Conservation (phyloP, 2,329 filamentous ascomycete genomes). For the Aspergillus sp. region DNA sequence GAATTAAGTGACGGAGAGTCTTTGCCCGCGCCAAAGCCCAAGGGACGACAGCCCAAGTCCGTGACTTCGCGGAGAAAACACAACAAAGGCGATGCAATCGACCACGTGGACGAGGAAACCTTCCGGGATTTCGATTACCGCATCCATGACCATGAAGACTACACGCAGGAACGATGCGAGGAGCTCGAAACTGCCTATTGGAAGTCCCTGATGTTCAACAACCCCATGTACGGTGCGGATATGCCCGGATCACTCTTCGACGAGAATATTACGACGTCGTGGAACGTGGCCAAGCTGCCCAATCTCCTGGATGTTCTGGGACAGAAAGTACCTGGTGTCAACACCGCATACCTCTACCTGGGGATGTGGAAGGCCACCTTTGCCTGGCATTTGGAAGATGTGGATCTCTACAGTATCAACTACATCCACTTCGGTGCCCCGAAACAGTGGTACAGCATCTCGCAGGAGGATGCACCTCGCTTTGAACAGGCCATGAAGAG, state of each 20-base stretch:
- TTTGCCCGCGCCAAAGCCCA: constrained; percentile 43
- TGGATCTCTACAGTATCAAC: constrained; percentile 99
- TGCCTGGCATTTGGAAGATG: constrained; percentile 97
- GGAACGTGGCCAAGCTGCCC: constrained; percentile 93
- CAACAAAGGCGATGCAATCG: constrained; percentile 73
- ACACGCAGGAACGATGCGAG: constrained; percentile 85
- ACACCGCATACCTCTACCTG: constrained; percentile 94
- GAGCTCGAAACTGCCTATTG: constrained; percentile 94
- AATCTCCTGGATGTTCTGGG: constrained; percentile 93
- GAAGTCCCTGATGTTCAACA: constrained; percentile 94
- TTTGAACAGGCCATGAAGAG: constrained; percentile 95
- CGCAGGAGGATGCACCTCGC: constrained; percentile 85
- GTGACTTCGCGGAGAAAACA: constrained; percentile 85
- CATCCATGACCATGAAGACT: constrained; percentile 80
- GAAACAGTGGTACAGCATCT: constrained; percentile 99
- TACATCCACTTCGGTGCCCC: constrained; percentile 98
- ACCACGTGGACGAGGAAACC: constrained; percentile 81
- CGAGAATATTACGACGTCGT: constrained; percentile 69
- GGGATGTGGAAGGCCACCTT: constrained; percentile 99
- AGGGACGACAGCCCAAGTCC: constrained; percentile 64
- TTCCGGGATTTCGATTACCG: constrained; percentile 91
- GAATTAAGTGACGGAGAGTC: constrained; percentile 46
- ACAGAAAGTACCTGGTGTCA: constrained; percentile 94
- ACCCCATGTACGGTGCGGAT: constrained; percentile 92
- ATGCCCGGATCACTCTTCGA: constrained; percentile 94